Conservation (phyloP, 2,329 filamentous ascomycete genomes). For the Colletotrichum sp. region DNA sequence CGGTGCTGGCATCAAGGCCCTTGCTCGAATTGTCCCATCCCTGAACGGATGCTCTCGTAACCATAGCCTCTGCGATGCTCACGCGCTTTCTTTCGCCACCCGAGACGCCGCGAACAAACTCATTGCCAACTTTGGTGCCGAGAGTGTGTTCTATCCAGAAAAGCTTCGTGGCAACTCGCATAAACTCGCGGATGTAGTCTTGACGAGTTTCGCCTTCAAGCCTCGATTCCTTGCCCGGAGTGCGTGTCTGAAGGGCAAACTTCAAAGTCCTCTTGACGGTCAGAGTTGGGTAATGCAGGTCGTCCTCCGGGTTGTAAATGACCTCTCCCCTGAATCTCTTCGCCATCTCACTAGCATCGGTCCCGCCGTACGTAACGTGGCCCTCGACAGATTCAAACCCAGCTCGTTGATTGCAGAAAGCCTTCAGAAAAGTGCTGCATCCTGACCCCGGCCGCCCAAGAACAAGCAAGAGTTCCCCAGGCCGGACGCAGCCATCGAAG, state of each 20-base stretch:
- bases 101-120: constrained; percentile 65
- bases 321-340: constrained; percentile 65
- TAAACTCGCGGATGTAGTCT: constrained; percentile 58
- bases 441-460: constrained; percentile 62
- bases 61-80: constrained; percentile 75
- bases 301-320: constrained; percentile 72
- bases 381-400: constrained; percentile 69
- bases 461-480: constrained; percentile 63
- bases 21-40: constrained; percentile 77
- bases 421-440: constrained; percentile 62
- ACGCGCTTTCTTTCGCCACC: constrained; percentile 77
- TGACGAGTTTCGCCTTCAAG: constrained; percentile 65
- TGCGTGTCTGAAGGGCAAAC: constrained; percentile 71
- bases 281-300: constrained; percentile 72
- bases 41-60: constrained; percentile 63
- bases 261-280: constrained; percentile 70
- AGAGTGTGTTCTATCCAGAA: constrained; percentile 74
- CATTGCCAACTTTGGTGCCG: constrained; percentile 71
- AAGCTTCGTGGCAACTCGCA: constrained; percentile 69
- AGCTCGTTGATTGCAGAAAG: constrained; percentile 72
- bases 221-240: constrained; percentile 49
- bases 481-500: constrained; percentile 60
- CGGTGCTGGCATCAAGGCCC: constrained; percentile 70
- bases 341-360: constrained; percentile 48
- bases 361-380: constrained; percentile 66